Percentiles rank a stretch among this genome's conserved stretches.
phyloP scores from a whole-genome alignment of 495 filamentous ascomycete species.

The Clohesyomyces aquaticus region DNA sequence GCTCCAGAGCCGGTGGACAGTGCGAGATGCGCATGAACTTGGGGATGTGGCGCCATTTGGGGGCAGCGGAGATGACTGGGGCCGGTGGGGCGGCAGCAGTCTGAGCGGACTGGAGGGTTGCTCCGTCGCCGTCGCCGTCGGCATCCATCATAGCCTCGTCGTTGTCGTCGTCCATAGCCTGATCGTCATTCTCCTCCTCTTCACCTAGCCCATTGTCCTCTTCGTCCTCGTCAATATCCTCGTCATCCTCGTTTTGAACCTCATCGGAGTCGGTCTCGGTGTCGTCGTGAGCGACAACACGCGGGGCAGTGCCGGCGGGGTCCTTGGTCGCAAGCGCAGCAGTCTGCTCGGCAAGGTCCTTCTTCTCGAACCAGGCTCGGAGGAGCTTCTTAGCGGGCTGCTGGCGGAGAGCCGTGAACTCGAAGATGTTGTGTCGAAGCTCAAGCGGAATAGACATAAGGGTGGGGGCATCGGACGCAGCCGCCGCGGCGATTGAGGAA shows the following conservation, averaged over 20 bases:
- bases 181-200: conserved; percentile 12
- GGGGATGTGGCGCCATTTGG: conserved; percentile 38
- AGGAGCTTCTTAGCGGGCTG: conserved; percentile 25
- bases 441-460: conserved; percentile 33
- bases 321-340: conserved; percentile 9
- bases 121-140: conserved; percentile 9
- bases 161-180: conserved; percentile 16
- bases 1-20: conserved; percentile 26
- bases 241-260: conserved; percentile 21
- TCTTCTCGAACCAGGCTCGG: conserved; percentile 37
- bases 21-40: conserved; percentile 29
- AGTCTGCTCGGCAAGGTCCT: conserved; percentile 17
- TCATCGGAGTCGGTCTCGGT: conserved; percentile 1
- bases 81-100: conserved; percentile 1
- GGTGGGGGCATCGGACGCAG: not conserved
- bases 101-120: conserved; percentile 9
- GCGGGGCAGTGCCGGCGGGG: not conserved
- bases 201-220: not conserved
- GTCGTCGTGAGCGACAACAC: conserved; percentile 6
- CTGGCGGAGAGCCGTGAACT: conserved; percentile 10
- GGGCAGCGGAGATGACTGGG: conserved; percentile 8
- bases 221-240: conserved; percentile 6
- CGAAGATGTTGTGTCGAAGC: conserved; percentile 35
- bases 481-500: not conserved
- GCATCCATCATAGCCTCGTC: conserved; percentile 4